A percentile compares a stretch with the other conserved stretches of the same genome.
Evolutionary conservation across 257 asterid species (phyloP).

Genomic region (Solanum gandarillasii): DNA sequence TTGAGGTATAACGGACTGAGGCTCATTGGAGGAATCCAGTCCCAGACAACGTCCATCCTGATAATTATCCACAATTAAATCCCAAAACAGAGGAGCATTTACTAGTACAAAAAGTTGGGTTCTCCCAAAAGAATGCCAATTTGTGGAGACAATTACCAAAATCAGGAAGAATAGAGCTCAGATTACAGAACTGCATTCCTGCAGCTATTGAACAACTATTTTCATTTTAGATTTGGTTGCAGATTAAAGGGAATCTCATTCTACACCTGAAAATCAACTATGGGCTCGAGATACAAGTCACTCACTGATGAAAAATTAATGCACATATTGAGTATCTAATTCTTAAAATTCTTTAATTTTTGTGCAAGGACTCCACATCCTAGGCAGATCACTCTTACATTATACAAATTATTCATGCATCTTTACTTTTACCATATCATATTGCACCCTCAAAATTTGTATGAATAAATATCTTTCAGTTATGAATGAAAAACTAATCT

Average conservation of each 20-base stretch:
- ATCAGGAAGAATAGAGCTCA: background rate
- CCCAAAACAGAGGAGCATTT: background rate
- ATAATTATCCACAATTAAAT: conserved; percentile 12
- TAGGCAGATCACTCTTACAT: background rate
- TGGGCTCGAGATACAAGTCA: background rate
- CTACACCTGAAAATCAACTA: background rate
- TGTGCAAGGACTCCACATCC: background rate
- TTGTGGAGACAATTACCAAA: background rate
- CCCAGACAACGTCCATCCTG: conserved; percentile 63
- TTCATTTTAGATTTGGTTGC: background rate
- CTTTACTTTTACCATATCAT: background rate
- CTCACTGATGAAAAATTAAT: background rate
- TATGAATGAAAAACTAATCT: background rate
- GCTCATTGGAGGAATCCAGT: conserved; percentile 42
- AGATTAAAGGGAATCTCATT: background rate
- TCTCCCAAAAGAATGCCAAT: background rate
- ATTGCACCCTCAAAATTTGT: background rate
- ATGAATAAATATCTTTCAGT: background rate
- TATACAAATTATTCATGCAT: background rate
- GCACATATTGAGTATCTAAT: background rate
- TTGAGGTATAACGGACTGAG: conserved; percentile 53
- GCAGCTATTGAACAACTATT: background rate
- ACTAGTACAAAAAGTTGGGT: background rate
- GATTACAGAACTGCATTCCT: background rate
- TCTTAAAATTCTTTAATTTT: background rate